Conservation (phyloP, 1,284 basidiomycete genomes). For the Heterobasidion irregulare region DNA sequence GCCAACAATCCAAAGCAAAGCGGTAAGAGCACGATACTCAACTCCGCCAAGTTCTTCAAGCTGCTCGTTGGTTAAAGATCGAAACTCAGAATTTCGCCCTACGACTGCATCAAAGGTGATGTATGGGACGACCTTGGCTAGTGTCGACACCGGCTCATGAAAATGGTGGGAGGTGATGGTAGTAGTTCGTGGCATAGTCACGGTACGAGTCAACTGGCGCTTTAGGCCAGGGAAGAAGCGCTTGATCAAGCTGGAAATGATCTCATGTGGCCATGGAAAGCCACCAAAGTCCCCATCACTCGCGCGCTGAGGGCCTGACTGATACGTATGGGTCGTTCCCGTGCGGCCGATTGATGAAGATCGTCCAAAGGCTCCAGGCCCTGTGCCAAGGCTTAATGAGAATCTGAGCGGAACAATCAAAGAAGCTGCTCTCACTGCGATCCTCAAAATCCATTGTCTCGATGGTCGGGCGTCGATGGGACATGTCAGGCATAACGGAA, state of each 20-base stretch:
- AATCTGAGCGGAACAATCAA: neutral
- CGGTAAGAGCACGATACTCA: conserved; percentile 85
- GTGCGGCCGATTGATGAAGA: neutral
- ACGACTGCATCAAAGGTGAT: conserved; percentile 82
- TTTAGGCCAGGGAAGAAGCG: conserved; percentile 50
- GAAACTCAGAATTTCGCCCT: conserved; percentile 85
- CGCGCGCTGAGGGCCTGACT: neutral
- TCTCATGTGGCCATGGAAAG: conserved; percentile 74
- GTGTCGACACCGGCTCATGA: conserved; percentile 10
- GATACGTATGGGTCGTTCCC: conserved; percentile 1
- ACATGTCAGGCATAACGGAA: conserved; percentile 3
- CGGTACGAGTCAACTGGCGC: conserved; percentile 42
- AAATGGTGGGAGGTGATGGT: conserved; percentile 41
- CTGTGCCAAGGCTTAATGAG: conserved; percentile 1
- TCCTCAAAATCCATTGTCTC: conserved; percentile 2
- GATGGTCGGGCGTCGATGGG: neutral
- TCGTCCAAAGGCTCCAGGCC: neutral
- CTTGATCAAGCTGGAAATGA: conserved; percentile 39
- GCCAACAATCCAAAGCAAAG: conserved; percentile 52
- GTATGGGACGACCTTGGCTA: conserved; percentile 62
- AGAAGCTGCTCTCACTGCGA: neutral
- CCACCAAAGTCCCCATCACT: conserved; percentile 57
- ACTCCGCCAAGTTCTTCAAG: conserved; percentile 91
- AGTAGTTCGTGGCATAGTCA: conserved; percentile 66
- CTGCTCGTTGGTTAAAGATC: conserved; percentile 73